phyloP scores from a whole-genome alignment of 768 basidiomycete species.

The Collybiopsis confluens region DNA sequence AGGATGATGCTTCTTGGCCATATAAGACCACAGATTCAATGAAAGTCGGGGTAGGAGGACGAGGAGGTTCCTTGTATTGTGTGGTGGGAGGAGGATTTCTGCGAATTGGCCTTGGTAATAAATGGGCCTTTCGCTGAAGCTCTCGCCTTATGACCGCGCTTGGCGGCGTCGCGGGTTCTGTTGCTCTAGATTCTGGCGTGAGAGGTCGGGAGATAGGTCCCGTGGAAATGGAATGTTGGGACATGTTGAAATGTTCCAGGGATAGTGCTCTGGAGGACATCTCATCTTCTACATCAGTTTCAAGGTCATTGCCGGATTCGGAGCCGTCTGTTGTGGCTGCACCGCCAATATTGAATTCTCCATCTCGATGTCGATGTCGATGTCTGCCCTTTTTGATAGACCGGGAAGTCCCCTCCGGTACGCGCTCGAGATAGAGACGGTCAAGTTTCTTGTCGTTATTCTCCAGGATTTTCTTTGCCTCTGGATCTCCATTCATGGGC shows the following conservation, averaged over 20 bases:
- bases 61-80: neutral
- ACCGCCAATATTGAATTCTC: neutral
- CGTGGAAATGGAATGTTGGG: neutral
- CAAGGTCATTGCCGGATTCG: neutral
- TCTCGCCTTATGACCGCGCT: neutral
- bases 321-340: neutral
- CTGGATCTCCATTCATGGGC: neutral
- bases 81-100: neutral
- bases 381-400: neutral
- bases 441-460: neutral
- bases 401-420: neutral
- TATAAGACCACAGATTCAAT: neutral
- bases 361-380: neutral
- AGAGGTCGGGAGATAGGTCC: neutral
- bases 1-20: neutral
- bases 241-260: neutral
- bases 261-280: neutral
- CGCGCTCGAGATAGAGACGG: neutral
- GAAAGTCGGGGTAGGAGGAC: neutral
- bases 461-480: neutral
- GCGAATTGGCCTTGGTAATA: neutral
- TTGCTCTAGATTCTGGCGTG: neutral
- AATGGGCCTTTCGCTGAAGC: neutral
- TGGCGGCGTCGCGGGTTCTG: neutral
- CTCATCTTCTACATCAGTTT: neutral